Conservation (phyloP, 177 flowering plant genomes). For the Vitis hybrid region DNA sequence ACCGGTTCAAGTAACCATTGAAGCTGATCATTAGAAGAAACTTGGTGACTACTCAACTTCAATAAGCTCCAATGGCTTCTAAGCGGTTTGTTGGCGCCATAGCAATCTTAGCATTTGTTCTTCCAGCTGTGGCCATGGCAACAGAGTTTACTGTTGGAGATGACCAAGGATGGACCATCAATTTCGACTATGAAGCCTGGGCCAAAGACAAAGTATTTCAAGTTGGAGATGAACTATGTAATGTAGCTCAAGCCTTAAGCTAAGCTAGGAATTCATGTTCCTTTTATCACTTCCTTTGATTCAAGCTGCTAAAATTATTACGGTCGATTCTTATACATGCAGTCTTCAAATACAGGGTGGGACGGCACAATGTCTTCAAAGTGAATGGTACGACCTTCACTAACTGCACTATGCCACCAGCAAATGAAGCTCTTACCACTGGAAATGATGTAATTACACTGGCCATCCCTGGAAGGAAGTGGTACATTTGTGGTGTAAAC, state of each 20-base stretch:
- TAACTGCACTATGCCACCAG: constrained; percentile 11
- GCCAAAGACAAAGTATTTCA: constrained; percentile 6
- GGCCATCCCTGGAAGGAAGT: constrained; percentile 20
- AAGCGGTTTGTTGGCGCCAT: too few species aligned
- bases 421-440: constrained; percentile 2
- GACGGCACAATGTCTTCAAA: constrained; percentile 26
- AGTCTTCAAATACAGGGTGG: constrained; percentile 23
- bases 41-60: too few species aligned
- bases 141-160: constrained; percentile 24
- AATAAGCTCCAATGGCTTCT: too few species aligned
- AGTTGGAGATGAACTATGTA: constrained; percentile 15
- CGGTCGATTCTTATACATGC: too few species aligned
- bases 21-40: too few species aligned
- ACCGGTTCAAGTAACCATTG: too few species aligned
- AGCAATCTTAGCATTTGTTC: background rate
- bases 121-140: background rate
- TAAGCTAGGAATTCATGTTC: too few species aligned
- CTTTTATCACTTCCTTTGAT: too few species aligned
- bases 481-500: constrained; percentile 32
- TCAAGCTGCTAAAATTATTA: too few species aligned
- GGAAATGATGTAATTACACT: constrained; percentile 20
- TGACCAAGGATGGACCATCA: constrained; percentile 58
- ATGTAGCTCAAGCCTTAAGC: background rate
- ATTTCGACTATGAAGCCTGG: constrained; percentile 12
- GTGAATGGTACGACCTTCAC: constrained; percentile 25